These are phyloP conservation scores for Pleurotus platypus DNA, from an alignment of 768 basidiomycete species.

Conservation along the genomic window DNA sequence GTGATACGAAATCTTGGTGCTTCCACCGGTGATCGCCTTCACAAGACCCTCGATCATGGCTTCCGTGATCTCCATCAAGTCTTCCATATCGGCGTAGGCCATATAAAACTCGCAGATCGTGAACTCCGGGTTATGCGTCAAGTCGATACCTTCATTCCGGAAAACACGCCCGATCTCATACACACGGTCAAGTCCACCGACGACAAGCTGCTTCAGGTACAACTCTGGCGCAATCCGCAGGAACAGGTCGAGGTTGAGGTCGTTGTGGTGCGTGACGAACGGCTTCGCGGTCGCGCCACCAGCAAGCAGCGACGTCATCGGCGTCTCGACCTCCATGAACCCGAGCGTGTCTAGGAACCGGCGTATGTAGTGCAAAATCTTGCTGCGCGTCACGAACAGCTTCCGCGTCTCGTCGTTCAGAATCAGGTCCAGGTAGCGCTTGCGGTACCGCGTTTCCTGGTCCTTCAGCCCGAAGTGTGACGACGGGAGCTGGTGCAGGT, in stretches of 20 bases:
- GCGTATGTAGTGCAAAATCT: slow-evolving; percentile 90
- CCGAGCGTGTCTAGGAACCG: slow-evolving; percentile 87
- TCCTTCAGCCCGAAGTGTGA: slow-evolving; percentile 94
- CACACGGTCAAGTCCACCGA: slow-evolving; percentile 95
- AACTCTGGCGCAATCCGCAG: slow-evolving; percentile 97
- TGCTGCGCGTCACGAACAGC: slow-evolving; percentile 86
- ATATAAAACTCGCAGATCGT: slow-evolving; percentile 99
- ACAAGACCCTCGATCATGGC: slow-evolving; percentile 87
- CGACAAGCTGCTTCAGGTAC: slow-evolving; percentile 95
- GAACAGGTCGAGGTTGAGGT: slow-evolving; percentile 93
- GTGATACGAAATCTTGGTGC: slow-evolving; percentile 79
- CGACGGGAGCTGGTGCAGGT: slow-evolving; percentile 93
- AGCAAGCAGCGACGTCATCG: slow-evolving; percentile 94
- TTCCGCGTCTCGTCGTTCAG: slow-evolving; percentile 86
- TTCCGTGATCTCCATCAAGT: slow-evolving; percentile 97
- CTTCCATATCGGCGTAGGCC: slow-evolving; percentile 99
- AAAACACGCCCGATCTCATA: slow-evolving; percentile 99
- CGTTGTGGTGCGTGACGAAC: slow-evolving; percentile 98
- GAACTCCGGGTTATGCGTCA: slow-evolving; percentile 99
- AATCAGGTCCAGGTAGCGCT: slow-evolving; percentile 98
- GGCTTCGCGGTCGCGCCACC: slow-evolving; percentile 99
- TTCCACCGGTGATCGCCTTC: slow-evolving; percentile 77
- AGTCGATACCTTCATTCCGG: slow-evolving; percentile 96
- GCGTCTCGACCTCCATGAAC: slow-evolving; percentile 99
- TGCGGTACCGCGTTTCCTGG: slow-evolving; percentile 95